Percentiles rank a stretch among this genome's conserved stretches.
phyloP scores from a whole-genome alignment of 495 filamentous ascomycete species.

The Penicillium malachiteum region DNA sequence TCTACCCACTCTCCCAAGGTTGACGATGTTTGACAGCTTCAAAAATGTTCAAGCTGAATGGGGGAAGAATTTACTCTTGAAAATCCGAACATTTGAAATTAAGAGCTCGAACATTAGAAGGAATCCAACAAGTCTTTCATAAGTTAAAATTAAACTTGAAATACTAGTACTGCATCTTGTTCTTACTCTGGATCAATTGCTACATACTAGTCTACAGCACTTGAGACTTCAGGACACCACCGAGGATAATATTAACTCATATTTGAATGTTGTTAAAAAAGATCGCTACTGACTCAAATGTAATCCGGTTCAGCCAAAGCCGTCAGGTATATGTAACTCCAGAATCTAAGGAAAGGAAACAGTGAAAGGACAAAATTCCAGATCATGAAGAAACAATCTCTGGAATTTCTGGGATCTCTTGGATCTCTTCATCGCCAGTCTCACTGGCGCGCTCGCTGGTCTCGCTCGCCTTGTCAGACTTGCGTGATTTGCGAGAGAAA shows the following conservation, averaged over 20 bases:
- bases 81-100: too few species aligned
- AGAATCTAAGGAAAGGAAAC: constrained; percentile 11
- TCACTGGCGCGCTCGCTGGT: constrained; percentile 49
- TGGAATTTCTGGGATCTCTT: constrained; percentile 23
- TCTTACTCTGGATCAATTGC: too few species aligned
- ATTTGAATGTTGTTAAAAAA: background rate
- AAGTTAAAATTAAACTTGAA: too few species aligned
- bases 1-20: background rate
- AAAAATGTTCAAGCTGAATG: too few species aligned
- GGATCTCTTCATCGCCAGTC: constrained; percentile 48
- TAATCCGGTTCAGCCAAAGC: background rate
- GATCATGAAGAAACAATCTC: constrained; percentile 3
- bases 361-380: constrained; percentile 10
- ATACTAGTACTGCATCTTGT: too few species aligned
- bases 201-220: too few species aligned
- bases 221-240: too few species aligned
- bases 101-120: too few species aligned
- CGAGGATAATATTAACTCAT: background rate
- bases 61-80: too few species aligned
- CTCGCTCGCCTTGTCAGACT: constrained; percentile 46
- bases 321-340: constrained; percentile 9
- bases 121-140: too few species aligned
- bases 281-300: constrained; percentile 4
- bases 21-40: too few species aligned
- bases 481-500: constrained; percentile 52